phyloP scores from a whole-genome alignment of 2,329 filamentous ascomycete species.

The Neopestalotiopsis sp. region DNA sequence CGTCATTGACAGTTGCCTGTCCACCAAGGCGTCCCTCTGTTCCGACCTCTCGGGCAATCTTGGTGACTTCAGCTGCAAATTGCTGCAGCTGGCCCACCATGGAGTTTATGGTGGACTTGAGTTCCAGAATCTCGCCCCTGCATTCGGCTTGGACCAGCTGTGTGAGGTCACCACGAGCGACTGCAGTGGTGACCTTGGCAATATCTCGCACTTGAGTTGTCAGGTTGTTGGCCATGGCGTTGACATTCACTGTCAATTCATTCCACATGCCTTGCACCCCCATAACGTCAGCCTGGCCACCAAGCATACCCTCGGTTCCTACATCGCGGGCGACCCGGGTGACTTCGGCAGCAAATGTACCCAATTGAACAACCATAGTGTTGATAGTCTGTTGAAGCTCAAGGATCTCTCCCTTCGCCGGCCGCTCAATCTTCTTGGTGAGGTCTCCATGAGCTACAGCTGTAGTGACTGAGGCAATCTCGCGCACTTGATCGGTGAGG shows the following conservation, averaged over 20 bases:
- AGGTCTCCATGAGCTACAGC: conserved; percentile 83
- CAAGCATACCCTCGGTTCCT: conserved; percentile 81
- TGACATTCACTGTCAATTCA: conserved; percentile 83
- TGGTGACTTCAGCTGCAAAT: conserved; percentile 95
- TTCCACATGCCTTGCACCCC: conserved; percentile 90
- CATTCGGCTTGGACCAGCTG: conserved; percentile 95
- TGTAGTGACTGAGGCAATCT: conserved; percentile 84
- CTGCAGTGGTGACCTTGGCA: conserved; percentile 77
- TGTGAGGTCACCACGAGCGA: conserved; percentile 86
- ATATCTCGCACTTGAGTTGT: conserved; percentile 94
- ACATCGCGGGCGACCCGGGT: conserved; percentile 84
- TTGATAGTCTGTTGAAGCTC: conserved; percentile 87
- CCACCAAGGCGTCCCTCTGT: conserved; percentile 94
- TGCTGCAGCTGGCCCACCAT: conserved; percentile 99
- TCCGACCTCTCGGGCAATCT: conserved; percentile 93
- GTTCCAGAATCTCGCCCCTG: conserved; percentile 88
- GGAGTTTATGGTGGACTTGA: conserved; percentile 98
- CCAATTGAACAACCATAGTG: conserved; percentile 85
- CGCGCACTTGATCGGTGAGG: conserved; percentile 81
- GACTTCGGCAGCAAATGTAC: conserved; percentile 84
- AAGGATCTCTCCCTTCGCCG: conserved; percentile 80
- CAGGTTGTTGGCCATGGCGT: conserved; percentile 86
- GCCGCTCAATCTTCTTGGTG: conserved; percentile 83
- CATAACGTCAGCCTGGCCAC: conserved; percentile 82
- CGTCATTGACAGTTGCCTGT: conserved; percentile 93